Base-by-base conservation (phyloP, 2,329 filamentous ascomycete species). In the Hymenoscyphus occultus region DNA sequence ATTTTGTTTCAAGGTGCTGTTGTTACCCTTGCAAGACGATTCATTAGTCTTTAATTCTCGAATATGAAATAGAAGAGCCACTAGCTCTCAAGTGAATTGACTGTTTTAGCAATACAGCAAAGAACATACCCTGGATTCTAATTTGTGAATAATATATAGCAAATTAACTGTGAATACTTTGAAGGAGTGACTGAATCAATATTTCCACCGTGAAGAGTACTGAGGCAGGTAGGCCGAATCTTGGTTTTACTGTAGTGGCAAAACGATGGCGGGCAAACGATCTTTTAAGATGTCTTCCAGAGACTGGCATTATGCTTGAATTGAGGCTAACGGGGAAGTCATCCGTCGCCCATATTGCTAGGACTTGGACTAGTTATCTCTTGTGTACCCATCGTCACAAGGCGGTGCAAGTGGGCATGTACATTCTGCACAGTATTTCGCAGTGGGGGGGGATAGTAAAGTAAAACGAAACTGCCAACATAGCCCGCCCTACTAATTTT, bases 1-100 rank as follows among this genome's bases (percentile, higher is more conserved):
- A 60, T 60, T 35, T 35, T 35, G 35, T 35, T 59, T 54, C 28
- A 57, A 60, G 62, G 65, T 67, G 39, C 65, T 67, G 65, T 67
- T n/a, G 45, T 56, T 28, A 61, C 56, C 65, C 60, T 64, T 61
- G 51, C 54, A 32, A 40, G 39, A 39, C 39, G 14, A 67, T 67
- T 64, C 64, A 61, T 67, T 64, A 65, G 61, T 64, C 60, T 45
- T 39, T 40, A 45, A 22, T 19, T 56, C 35, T 16, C 28, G 40
- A 28, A 10, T 57, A 39, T 31, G 40, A 32, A 16, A 57, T 16
- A 45, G 28, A 32, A 39, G 28, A 40, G 48, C 28, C 60, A 63
- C 64, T 65, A 32, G 56, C 28, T 32, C 14, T 13, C 19, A 19
- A 57, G 31, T 16, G 59, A 48, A 39, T 39, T 1, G 16, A 54